Evolutionary conservation across 129 eudicot species (phyloP), one percentile per base, ranked within the genome.

Genomic region (Centrapalus pauciflorus): DNA sequence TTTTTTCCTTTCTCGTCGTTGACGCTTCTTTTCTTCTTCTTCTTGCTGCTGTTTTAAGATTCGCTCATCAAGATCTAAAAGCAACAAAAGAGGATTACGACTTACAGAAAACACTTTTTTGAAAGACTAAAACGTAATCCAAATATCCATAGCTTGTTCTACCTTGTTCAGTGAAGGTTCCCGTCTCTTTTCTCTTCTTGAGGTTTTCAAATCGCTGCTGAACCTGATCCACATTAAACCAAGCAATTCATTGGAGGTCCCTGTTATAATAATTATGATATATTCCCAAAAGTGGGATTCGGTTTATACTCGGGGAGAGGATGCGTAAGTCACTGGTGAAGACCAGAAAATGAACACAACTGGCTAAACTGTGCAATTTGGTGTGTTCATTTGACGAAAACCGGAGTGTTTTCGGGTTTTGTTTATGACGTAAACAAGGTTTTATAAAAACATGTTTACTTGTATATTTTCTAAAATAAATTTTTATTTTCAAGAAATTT

Each of bases 1-100:
- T 76, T 88, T 92, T 84, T 88, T 92, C 32, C 87, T 80, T 78
- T 92, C 98, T 30, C 96, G 77, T 28, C 86, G 87, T 70, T 79
- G 95, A 9, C 95, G 96, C 72, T 88, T 92, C 67, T 89, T 92
- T 77, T 92, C 98, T 80, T 92, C 98, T 67, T 92, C 98, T 70
- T 92, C 98, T 75, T 85, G 84, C 70, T 92, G 95, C 60, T 85
- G 98, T 73, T 92, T 92, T 38, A 92, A 74, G 56, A 92, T 84
- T 63, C 96, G 78, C 55, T 92, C 98, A 76, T 92, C 98, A 60
- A 92, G 82, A 79, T 92, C 98, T 92, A 64, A 17, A 66, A 74
- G 20, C 62, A 29, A 72, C 38, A 54, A 65, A n/a, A 61, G 7
- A 25, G 25, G n/a, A 20, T 48, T 48, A 56, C 24, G 51, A 76